Base-by-base conservation (phyloP, 495 filamentous ascomycete species). In the Penicillium coprophilum region DNA sequence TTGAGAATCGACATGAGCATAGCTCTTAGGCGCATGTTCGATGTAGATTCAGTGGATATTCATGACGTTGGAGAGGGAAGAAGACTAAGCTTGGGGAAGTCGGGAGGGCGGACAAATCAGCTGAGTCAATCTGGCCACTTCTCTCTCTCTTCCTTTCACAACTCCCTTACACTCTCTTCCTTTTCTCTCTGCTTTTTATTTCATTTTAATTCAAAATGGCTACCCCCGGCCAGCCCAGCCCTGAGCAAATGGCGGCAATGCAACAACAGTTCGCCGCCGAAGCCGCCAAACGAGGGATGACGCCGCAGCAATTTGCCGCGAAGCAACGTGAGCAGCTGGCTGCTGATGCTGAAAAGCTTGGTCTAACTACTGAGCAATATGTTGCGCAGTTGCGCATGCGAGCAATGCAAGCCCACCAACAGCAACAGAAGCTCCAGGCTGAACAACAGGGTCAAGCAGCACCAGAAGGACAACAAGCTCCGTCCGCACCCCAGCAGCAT, bases 161-260 rank as follows among this genome's bases (percentile, higher is more conserved):
- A 53, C 49, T 48, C 28, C 27, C 30, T 41, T 32, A 17, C 20
- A 38, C 39, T 54, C 39, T 54, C 24, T 27, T 44, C 28, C 43
- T 43, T 54, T 50, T 38, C 40, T 53, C 41, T 46, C 40, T 39
- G 10, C 34, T 9, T 47, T 47, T 27, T 23, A 19, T n/a, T 44
- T 23, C 39, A 46, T 50, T 41, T 57, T 50, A 24, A 27, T 59
- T 58, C 62, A 73, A 38, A 36, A 82, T 82, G 80, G 73, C 77
- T 24, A 61, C 71, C 28, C 76, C 79, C 41, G 84, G 85, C 65
- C 85, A 86, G 76, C 89, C 89, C n/a, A 79, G 84, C 21, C 91
- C 90, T 56, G 87, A 96, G 75, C 90, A 96, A 76, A 87, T 96
- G 57, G 82, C 81, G 24, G 78, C 78, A 20, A 92, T 96, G 83